A percentile compares a stretch with the other conserved stretches of the same genome.
phyloP scores from a whole-genome alignment of 2,329 filamentous ascomycete species.

The Aspergillus sp. region DNA sequence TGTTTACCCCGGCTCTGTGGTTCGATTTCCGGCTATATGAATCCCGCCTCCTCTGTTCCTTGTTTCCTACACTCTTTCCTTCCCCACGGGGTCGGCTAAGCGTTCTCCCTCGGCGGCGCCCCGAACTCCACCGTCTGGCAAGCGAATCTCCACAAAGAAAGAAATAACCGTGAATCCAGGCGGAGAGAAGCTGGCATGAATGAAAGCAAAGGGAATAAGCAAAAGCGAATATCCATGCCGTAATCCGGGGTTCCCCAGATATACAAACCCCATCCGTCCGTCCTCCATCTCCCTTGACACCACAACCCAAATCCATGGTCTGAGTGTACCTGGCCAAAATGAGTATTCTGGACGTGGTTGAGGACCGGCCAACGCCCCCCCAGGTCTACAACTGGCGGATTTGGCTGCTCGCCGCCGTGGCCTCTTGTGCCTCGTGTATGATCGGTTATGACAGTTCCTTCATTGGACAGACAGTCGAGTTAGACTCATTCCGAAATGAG shows the following conservation, averaged over 20 bases:
- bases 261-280: not conserved
- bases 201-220: not conserved
- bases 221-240: not conserved
- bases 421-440: conserved; percentile 52
- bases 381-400: conserved; percentile 54
- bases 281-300: not conserved
- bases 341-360: conserved; percentile 34
- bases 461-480: conserved; percentile 66
- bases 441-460: conserved; percentile 64
- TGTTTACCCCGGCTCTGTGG: not conserved
- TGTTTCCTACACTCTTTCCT: not conserved
- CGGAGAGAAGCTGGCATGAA: not conserved
- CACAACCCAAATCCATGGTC: too few species aligned
- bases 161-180: not conserved
- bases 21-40: not conserved
- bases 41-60: not conserved
- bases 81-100: not conserved
- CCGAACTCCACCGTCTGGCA: not conserved
- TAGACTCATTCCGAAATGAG: conserved; percentile 61
- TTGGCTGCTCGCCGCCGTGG: conserved; percentile 47
- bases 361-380: conserved; percentile 47
- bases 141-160: not conserved
- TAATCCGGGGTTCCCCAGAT: not conserved
- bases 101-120: not conserved
- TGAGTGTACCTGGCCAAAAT: conserved; percentile 12